Conservation (phyloP, 129 eudicot genomes). For the Gnaphalium uliginosum region DNA sequence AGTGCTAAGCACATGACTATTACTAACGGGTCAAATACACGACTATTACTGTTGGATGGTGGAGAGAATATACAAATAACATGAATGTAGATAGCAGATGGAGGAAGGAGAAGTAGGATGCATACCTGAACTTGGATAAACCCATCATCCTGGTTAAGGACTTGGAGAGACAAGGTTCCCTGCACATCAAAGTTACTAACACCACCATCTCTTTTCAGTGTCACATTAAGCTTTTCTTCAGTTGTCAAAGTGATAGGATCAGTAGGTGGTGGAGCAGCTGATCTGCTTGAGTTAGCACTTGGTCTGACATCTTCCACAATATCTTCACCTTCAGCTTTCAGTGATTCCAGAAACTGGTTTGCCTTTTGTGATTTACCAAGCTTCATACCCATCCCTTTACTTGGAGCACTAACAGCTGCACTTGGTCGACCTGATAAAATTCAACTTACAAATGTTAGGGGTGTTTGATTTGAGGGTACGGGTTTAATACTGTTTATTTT, state of each 20-base stretch:
- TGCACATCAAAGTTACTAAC: conserved; percentile 89
- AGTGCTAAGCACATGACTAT: neutral
- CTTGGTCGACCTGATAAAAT: conserved; percentile 65
- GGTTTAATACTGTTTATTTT: neutral
- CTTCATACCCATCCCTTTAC: conserved; percentile 91
- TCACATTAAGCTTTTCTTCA: conserved; percentile 87
- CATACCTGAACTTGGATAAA: conserved; percentile 95
- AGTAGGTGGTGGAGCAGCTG: conserved; percentile 76
- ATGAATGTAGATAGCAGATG: conserved; percentile 12
- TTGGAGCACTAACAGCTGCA: conserved; percentile 83
- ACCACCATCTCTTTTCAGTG: conserved; percentile 90
- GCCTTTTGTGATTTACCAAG: conserved; percentile 83
- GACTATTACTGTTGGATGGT: neutral
- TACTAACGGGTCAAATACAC: neutral
- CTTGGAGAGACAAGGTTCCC: conserved; percentile 87
- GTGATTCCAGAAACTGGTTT: conserved; percentile 87
- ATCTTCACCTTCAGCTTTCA: conserved; percentile 95
- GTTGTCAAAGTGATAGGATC: conserved; percentile 88
- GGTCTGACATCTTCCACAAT: conserved; percentile 92
- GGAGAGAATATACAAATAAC: conserved; percentile 17
- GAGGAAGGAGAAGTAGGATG: conserved; percentile 1
- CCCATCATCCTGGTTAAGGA: conserved; percentile 88
- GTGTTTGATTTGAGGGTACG: neutral
- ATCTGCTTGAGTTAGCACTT: conserved; percentile 51
- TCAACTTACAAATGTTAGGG: neutral